Conservation (phyloP, 2,329 filamentous ascomycete genomes). For the Dendryphion nanum region DNA sequence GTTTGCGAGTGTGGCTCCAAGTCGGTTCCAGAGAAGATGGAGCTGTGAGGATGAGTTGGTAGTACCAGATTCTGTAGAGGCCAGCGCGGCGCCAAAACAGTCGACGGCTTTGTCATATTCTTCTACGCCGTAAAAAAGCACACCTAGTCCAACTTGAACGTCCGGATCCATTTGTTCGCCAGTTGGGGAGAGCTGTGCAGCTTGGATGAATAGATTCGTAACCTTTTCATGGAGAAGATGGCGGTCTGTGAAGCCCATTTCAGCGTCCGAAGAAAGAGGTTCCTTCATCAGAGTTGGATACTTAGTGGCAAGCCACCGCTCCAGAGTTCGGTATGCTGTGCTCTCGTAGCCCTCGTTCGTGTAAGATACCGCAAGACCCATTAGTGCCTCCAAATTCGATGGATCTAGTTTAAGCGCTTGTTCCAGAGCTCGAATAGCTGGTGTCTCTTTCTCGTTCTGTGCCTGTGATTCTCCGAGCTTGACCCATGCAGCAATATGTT, state of each 20-base stretch:
- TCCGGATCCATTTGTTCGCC: conserved; percentile 98
- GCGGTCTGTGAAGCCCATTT: conserved; percentile 92
- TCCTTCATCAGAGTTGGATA: conserved; percentile 79
- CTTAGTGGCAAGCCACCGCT: conserved; percentile 94
- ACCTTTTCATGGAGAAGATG: conserved; percentile 87
- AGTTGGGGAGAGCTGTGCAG: conserved; percentile 85
- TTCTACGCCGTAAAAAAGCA: conserved; percentile 96
- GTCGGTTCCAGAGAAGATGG: conserved; percentile 94
- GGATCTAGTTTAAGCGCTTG: conserved; percentile 86
- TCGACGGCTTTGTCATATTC: conserved; percentile 98
- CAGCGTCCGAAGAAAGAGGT: conserved; percentile 70
- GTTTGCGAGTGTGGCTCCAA: conserved; percentile 94
- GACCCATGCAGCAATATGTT: conserved; percentile 91
- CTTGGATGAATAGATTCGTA: conserved; percentile 85
- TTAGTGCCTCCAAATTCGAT: conserved; percentile 81
- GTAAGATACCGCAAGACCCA: conserved; percentile 94
- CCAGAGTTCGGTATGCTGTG: conserved; percentile 91
- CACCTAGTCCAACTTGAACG: conserved; percentile 93
- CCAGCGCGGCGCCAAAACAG: conserved; percentile 91
- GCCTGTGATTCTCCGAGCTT: conserved; percentile 89
- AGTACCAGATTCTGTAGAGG: conserved; percentile 77
- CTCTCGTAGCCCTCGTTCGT: conserved; percentile 99
- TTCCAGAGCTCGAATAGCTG: conserved; percentile 90
- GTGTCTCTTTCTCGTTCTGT: conserved; percentile 97
- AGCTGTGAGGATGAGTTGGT: conserved; percentile 83